Evolutionary conservation across 1,284 basidiomycete genomes (phyloP).

Genomic region (Ceratobasidium sp.): DNA sequence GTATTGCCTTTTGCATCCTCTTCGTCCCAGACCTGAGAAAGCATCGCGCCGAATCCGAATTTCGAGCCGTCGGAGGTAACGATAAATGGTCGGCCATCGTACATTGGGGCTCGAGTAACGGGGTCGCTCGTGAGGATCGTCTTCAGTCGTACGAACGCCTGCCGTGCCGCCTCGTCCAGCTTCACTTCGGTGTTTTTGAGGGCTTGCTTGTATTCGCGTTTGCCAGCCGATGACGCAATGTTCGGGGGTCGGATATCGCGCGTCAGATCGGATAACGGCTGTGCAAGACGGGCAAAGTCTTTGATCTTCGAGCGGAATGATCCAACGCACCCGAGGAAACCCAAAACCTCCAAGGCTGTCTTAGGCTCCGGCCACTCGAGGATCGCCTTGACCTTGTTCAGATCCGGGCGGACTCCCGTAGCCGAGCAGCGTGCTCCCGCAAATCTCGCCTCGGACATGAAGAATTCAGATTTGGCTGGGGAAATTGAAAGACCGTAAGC

Average conservation of each 20-base stretch:
- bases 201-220: conserved; percentile 42
- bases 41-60: conserved; percentile 57
- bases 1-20: not conserved
- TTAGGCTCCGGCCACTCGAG: conserved; percentile 46
- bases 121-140: conserved; percentile 55
- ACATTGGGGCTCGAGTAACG: conserved; percentile 54
- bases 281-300: conserved; percentile 47
- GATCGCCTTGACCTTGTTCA: conserved; percentile 44
- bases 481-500: conserved; percentile 27
- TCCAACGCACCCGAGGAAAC: conserved; percentile 44
- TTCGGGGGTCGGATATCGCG: conserved; percentile 40
- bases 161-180: too few relatives aligned
- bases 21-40: conserved; percentile 33
- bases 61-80: conserved; percentile 60
- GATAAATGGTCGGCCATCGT: conserved; percentile 57
- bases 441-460: conserved; percentile 42
- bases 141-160: conserved; percentile 57
- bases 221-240: not conserved
- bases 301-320: conserved; percentile 45
- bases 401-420: conserved; percentile 45
- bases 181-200: conserved; percentile 38
- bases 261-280: conserved; percentile 56
- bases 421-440: conserved; percentile 43
- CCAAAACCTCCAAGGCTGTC: conserved; percentile 36
- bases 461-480: conserved; percentile 45